Evolutionary conservation across 257 asterid genomes (phyloP).

Genomic region (Anisodus acutangulus): DNA sequence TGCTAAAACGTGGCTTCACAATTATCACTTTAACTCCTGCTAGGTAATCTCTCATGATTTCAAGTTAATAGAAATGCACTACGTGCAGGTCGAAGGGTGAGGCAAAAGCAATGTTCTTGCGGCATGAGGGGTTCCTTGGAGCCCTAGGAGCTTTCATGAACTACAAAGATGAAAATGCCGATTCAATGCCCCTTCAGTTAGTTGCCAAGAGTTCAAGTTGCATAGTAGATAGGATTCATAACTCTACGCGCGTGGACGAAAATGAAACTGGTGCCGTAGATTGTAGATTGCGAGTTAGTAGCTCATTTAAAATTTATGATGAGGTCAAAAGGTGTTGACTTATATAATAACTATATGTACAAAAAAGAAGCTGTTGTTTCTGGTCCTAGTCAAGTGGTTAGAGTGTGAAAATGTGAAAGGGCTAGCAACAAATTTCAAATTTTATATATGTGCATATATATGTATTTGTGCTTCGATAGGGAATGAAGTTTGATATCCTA

Average conservation of each 20-base stretch:
- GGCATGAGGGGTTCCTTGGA: constrained; percentile 88
- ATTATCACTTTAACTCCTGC: too few species aligned
- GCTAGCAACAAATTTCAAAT: not conserved
- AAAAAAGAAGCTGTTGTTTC: not conserved
- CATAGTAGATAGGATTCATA: constrained; percentile 38
- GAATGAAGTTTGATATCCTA: not conserved
- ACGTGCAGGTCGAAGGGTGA: constrained; percentile 84
- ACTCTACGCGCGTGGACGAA: constrained; percentile 44
- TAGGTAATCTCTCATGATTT: too few species aligned
- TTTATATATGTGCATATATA: not conserved
- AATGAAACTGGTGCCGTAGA: constrained; percentile 55
- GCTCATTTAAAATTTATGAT: constrained; percentile 30
- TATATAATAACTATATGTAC: constrained; percentile 3
- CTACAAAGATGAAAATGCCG: constrained; percentile 53
- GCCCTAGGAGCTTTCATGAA: constrained; percentile 81
- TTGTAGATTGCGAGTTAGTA: constrained; percentile 49
- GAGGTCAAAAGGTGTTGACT: constrained; percentile 24
- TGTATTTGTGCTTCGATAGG: constrained; percentile 16
- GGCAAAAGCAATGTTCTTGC: constrained; percentile 84
- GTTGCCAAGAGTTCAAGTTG: constrained; percentile 35
- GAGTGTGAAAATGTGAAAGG: not conserved
- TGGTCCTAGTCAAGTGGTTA: not conserved
- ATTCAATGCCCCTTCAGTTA: constrained; percentile 35
- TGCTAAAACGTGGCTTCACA: not conserved
- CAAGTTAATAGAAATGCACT: too few species aligned